Evolutionary conservation across 179 eudicot species (phyloP).

Genomic region (Corrigiola litoralis): DNA sequence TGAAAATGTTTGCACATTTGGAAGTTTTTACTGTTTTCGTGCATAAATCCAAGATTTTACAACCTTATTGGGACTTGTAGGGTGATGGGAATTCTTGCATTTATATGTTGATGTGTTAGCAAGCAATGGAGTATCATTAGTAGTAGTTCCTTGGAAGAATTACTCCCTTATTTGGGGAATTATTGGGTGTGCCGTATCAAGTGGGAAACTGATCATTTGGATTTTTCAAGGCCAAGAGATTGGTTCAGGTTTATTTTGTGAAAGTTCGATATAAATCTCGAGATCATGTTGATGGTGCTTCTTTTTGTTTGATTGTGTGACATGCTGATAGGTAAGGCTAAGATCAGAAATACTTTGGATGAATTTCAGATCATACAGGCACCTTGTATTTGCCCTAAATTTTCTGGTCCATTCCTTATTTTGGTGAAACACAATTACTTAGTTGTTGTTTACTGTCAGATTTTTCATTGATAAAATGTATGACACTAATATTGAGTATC

Average conservation of each 20-base stretch:
- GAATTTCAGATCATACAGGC: neutral
- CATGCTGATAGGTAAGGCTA: constrained; percentile 9
- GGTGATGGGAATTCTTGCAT: no score
- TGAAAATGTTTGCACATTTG: no score
- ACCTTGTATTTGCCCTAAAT: neutral
- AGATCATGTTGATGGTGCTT: constrained; percentile 12
- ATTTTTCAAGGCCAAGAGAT: constrained; percentile 9
- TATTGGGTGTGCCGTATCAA: constrained; percentile 9
- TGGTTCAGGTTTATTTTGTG: constrained; percentile 1
- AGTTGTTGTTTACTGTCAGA: neutral
- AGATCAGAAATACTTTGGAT: neutral
- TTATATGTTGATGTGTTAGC: neutral
- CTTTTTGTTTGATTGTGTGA: constrained; percentile 11
- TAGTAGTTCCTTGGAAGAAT: constrained; percentile 23
- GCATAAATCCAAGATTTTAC: no score
- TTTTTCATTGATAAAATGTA: no score
- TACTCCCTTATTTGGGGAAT: constrained; percentile 2
- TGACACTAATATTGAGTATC: no score
- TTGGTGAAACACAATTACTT: neutral
- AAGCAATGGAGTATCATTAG: neutral
- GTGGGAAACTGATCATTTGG: constrained; percentile 7
- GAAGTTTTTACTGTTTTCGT: neutral
- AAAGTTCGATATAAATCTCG: neutral
- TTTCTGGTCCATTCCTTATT: neutral
- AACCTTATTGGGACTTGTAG: no score